Conservation (phyloP, 2,329 filamentous ascomycete genomes). For the Neofusicoccum ribis region DNA sequence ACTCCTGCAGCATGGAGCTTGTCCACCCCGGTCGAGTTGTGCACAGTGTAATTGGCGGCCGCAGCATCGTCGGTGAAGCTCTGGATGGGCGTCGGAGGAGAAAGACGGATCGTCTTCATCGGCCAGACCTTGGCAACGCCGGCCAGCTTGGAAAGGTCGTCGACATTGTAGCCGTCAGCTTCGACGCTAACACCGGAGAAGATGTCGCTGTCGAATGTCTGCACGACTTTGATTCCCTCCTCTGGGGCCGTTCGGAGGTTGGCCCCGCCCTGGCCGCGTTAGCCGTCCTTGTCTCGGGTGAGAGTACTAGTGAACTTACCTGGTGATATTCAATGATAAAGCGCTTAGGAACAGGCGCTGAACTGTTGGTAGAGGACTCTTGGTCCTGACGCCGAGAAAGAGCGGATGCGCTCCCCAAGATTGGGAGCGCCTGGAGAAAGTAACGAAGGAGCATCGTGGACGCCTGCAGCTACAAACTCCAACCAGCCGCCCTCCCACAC, state of each 20-base stretch:
- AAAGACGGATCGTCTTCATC: not conserved
- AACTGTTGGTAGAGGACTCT: not conserved
- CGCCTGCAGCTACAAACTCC: not conserved
- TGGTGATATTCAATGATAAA: not conserved
- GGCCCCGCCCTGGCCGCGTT: not conserved
- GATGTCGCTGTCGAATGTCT: constrained; percentile 7
- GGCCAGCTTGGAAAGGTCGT: not conserved
- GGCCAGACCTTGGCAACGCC: constrained; percentile 4
- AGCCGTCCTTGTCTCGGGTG: too few species aligned
- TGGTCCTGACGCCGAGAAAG: not conserved
- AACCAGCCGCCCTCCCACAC: not conserved
- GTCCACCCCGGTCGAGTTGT: constrained; percentile 37
- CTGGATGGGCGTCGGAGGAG: not conserved
- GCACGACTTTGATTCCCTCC: not conserved
- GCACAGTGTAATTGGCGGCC: constrained; percentile 28
- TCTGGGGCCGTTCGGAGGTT: not conserved
- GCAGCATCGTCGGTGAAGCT: not conserved
- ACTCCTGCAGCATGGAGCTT: constrained; percentile 45
- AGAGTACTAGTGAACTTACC: not conserved
- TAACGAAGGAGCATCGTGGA: not conserved
- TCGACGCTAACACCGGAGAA: constrained; percentile 3
- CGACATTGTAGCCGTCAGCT: not conserved
- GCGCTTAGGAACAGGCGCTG: not conserved
- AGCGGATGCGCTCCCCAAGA: not conserved
- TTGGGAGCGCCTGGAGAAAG: not conserved